Evolutionary conservation across 1,284 basidiomycete genomes (phyloP).

Genomic region (Anthracocystis walkeri): DNA sequence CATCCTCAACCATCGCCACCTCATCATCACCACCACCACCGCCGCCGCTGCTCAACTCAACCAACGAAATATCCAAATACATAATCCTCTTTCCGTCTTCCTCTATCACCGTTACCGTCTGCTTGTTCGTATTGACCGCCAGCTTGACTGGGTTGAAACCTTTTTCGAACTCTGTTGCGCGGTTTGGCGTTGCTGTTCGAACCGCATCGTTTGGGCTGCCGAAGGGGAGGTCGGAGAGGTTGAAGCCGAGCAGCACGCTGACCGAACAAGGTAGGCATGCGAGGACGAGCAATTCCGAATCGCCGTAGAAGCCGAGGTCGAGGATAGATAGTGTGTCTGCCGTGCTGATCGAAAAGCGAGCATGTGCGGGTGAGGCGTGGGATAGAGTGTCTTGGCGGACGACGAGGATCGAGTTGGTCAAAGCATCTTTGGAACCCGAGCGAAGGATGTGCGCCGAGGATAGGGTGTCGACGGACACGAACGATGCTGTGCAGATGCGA

Average conservation of each 20-base stretch:
- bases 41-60: too few relatives aligned
- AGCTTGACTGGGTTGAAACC: conserved; percentile 24
- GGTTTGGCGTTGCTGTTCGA: conserved; percentile 3
- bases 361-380: background rate
- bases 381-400: conserved; percentile 8
- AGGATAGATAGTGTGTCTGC: conserved; percentile 12
- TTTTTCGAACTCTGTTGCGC: conserved; percentile 33
- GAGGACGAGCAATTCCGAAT: conserved; percentile 32
- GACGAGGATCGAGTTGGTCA: conserved; percentile 8
- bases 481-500: conserved; percentile 14
- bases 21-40: background rate
- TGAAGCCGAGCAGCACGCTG: conserved; percentile 19
- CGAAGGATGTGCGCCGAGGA: conserved; percentile 14
- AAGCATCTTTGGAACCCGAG: background rate
- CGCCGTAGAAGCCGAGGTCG: conserved; percentile 32
- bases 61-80: conserved; percentile 32
- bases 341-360: conserved; percentile 6
- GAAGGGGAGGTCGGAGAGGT: conserved; percentile 19
- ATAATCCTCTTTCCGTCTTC: conserved; percentile 23
- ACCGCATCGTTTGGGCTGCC: background rate
- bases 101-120: conserved; percentile 31
- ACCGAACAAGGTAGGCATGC: conserved; percentile 5
- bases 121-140: conserved; percentile 41
- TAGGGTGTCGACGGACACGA: conserved; percentile 5
- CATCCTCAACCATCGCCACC: conserved; percentile 24